These are phyloP conservation scores for Tolypocladium album DNA, from an alignment of 2,329 filamentous ascomycete species.

Conservation along the genomic window DNA sequence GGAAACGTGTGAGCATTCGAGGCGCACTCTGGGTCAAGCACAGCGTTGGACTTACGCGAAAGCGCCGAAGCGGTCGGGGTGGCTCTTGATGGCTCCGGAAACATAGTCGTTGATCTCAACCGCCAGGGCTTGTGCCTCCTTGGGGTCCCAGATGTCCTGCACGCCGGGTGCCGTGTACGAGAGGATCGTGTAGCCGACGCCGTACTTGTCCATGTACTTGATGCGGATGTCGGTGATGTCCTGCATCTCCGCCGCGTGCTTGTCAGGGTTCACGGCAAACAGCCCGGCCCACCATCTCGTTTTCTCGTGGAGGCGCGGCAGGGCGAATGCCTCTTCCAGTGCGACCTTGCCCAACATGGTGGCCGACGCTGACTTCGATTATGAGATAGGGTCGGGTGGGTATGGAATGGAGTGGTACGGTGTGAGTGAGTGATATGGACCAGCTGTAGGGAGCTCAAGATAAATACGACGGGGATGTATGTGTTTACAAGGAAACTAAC, in stretches of 20 bases:
- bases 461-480: neutral
- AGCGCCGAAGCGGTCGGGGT: conserved; percentile 31
- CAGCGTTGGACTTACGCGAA: conserved; percentile 22
- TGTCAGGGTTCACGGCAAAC: conserved; percentile 47
- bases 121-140: conserved; percentile 28
- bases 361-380: neutral
- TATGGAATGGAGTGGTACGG: neutral
- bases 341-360: conserved; percentile 50
- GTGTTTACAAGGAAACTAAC: neutral
- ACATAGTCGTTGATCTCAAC: conserved; percentile 32
- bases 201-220: conserved; percentile 31
- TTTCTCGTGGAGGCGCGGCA: conserved; percentile 47
- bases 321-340: conserved; percentile 51
- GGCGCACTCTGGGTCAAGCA: too few relatives aligned
- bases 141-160: conserved; percentile 31
- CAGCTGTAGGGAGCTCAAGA: neutral
- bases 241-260: conserved; percentile 44
- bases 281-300: conserved; percentile 50
- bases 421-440: neutral
- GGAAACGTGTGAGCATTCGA: neutral
- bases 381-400: neutral
- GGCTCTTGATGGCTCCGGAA: conserved; percentile 23
- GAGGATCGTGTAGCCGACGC: conserved; percentile 36
- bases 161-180: conserved; percentile 38
- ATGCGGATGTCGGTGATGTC: conserved; percentile 29